Evolutionary conservation across 306 rosid species (phyloP).

Genomic region (Glycine tomentella): DNA sequence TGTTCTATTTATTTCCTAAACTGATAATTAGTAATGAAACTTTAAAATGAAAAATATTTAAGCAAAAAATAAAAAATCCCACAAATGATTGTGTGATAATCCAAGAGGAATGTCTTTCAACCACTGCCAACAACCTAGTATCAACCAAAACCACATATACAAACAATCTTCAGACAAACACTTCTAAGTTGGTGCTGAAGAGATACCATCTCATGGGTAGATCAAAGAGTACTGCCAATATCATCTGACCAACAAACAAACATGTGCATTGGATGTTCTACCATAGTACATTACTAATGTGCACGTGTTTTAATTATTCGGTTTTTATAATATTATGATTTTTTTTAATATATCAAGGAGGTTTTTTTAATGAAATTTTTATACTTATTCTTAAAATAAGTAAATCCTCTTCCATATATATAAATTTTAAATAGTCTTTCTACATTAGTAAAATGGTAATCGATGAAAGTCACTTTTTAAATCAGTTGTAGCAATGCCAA

Average conservation of each 20-base stretch:
- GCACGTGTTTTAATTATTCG: neutral
- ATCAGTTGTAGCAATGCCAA: too few species aligned
- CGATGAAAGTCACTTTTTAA: too few species aligned
- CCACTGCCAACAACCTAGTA: neutral
- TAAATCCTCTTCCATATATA: too few species aligned
- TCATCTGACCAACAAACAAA: neutral
- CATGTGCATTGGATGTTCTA: neutral
- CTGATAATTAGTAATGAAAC: neutral
- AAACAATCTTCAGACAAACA: too few species aligned
- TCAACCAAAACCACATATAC: neutral
- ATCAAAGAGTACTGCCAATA: neutral
- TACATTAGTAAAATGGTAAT: too few species aligned
- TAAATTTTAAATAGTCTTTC: too few species aligned
- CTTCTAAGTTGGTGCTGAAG: neutral
- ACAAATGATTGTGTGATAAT: neutral
- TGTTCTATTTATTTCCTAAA: too few species aligned
- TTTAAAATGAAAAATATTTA: neutral
- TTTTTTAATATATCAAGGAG: neutral
- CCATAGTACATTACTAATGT: neutral
- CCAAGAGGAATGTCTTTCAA: neutral
- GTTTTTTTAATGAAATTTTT: too few species aligned
- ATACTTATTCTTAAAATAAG: too few species aligned
- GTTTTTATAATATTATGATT: neutral
- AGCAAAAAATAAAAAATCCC: too few species aligned
- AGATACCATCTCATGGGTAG: neutral